These are phyloP conservation scores for Lipomyces chichibuensis DNA, from an alignment of 805 yeast species.

Conservation along the genomic window DNA sequence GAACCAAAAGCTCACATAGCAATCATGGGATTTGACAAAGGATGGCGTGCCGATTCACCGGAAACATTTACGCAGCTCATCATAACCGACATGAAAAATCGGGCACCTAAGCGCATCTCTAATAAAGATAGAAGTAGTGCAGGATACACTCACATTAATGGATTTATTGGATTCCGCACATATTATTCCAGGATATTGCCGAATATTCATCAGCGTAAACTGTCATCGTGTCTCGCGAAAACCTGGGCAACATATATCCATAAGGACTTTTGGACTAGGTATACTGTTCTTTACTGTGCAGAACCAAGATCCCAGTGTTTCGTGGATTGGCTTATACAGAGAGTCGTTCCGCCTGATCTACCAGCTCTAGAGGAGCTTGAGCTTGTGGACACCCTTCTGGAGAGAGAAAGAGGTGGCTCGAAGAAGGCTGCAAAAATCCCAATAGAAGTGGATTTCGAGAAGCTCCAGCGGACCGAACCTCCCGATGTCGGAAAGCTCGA, in stretches of 20 bases:
- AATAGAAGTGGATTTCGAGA: background rate
- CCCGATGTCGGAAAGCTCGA: background rate
- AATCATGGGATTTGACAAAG: constrained; percentile 15
- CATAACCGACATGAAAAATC: background rate
- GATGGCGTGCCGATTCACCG: background rate
- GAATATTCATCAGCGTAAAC: constrained; percentile 20
- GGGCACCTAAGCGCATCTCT: background rate
- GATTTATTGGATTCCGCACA: constrained; percentile 29
- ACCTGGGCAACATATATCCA: constrained; percentile 24
- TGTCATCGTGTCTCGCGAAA: constrained; percentile 23
- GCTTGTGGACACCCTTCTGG: background rate
- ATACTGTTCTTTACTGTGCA: constrained; percentile 23
- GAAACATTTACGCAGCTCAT: background rate
- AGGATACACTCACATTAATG: constrained; percentile 16
- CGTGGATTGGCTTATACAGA: constrained; percentile 24
- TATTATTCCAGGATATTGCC: constrained; percentile 26
- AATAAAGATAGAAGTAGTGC: background rate
- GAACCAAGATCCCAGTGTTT: constrained; percentile 19
- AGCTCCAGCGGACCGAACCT: background rate
- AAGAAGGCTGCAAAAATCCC: background rate
- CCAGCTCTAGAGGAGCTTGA: constrained; percentile 13
- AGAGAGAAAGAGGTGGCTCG: background rate
- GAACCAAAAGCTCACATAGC: constrained; percentile 8
- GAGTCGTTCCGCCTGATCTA: constrained; percentile 21
- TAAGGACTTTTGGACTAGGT: constrained; percentile 27